Evolutionary conservation across 805 yeast species (phyloP).

Genomic region (Hanseniaspora osmophila): DNA sequence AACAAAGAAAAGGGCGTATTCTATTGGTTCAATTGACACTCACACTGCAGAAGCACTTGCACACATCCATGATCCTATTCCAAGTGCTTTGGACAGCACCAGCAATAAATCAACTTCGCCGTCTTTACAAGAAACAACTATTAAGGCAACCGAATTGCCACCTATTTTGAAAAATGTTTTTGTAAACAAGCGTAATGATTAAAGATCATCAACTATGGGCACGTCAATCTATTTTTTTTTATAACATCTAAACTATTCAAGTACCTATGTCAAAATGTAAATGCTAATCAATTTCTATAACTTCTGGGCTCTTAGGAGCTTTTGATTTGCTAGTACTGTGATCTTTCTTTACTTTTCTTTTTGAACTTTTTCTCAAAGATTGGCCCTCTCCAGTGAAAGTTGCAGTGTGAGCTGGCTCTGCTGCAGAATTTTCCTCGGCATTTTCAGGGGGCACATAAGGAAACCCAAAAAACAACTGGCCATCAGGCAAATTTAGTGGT

Average conservation of each 20-base stretch:
- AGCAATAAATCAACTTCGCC: constrained; percentile 16
- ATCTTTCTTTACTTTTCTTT: constrained; percentile 46
- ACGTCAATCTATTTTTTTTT: no score
- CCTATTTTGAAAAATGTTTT: constrained; percentile 22
- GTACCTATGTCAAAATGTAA: no score
- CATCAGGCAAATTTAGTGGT: constrained; percentile 61
- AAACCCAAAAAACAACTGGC: constrained; percentile 86
- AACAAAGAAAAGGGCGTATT: constrained; percentile 24
- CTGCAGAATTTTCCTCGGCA: constrained; percentile 14
- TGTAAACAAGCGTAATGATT: constrained; percentile 4
- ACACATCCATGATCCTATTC: constrained; percentile 4
- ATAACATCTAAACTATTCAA: no score
- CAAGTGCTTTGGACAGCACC: constrained; percentile 11
- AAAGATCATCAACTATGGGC: no score
- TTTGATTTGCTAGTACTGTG: constrained; percentile 48
- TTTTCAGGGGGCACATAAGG: constrained; percentile 41
- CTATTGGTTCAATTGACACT: constrained; percentile 20
- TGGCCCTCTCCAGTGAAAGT: constrained; percentile 59
- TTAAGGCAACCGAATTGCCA: constrained; percentile 21
- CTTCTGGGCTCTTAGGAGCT: constrained; percentile 54
- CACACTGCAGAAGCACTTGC: constrained; percentile 12
- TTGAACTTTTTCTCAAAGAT: constrained; percentile 53
- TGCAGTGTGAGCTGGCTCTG: constrained; percentile 10
- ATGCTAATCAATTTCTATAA: constrained; percentile 56
- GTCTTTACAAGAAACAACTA: constrained; percentile 8